A percentile compares a stretch with the other conserved stretches of the same genome.
phyloP scores from a whole-genome alignment of 2,329 filamentous ascomycete genomes.

The Aspergillus carbonarius region DNA sequence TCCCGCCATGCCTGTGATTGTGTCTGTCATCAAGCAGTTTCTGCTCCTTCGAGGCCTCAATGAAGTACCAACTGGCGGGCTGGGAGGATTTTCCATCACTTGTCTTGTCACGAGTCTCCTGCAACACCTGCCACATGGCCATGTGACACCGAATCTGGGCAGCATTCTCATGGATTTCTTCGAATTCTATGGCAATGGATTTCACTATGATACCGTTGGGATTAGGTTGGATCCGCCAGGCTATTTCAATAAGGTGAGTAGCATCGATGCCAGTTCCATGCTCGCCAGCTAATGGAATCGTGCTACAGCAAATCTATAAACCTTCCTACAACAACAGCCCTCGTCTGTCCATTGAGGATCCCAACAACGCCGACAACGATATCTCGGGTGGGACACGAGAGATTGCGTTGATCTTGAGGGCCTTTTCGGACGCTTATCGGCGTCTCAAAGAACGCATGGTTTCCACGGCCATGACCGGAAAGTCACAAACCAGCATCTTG shows the following conservation, averaged over 20 bases:
- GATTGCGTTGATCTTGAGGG: conserved; percentile 63
- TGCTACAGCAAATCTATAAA: conserved; percentile 36
- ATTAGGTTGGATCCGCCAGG: conserved; percentile 74
- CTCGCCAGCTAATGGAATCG: conserved; percentile 9
- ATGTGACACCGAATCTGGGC: conserved; percentile 69
- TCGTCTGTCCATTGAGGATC: conserved; percentile 85
- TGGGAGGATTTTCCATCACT: conserved; percentile 91
- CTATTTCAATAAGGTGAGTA: conserved; percentile 70
- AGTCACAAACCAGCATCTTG: conserved; percentile 59
- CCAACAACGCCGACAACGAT: conserved; percentile 81
- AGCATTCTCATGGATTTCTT: conserved; percentile 84
- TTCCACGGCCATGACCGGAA: conserved; percentile 20
- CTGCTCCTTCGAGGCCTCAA: conserved; percentile 85
- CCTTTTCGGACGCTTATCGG: conserved; percentile 66
- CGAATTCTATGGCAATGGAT: conserved; percentile 80
- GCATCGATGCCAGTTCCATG: neutral
- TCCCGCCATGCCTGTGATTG: conserved; percentile 81
- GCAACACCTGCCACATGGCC: conserved; percentile 72
- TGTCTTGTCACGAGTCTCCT: conserved; percentile 90
- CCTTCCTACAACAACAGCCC: conserved; percentile 58
- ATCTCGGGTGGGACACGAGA: conserved; percentile 83
- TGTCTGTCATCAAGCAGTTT: conserved; percentile 89
- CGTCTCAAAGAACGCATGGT: conserved; percentile 59
- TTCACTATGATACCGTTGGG: conserved; percentile 67
- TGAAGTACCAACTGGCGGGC: conserved; percentile 84